Base-by-base conservation (phyloP, 2,329 filamentous ascomycete genomes). In the Juglanconis oblonga region DNA sequence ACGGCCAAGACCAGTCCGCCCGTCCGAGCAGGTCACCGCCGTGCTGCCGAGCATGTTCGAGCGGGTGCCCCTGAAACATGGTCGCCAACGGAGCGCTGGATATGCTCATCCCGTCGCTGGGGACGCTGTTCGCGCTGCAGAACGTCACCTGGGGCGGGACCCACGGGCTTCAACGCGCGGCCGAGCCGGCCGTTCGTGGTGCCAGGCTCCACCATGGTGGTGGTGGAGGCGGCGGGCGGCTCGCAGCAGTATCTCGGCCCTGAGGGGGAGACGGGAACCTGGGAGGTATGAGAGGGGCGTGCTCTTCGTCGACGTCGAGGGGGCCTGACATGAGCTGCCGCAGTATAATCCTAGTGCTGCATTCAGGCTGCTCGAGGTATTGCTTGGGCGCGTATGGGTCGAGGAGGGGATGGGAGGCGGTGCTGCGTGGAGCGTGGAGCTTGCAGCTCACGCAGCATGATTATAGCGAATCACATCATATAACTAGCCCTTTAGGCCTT, bases 121-220 rank as follows among this genome's bases (percentile, higher is more conserved):
- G 89, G n/a, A 89, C 88, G 0, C 77, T 94, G 1, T 77, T 91
- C 8, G 82, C 82, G 1, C 86, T 93, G 59, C 90, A 94, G 70
- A 92, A 92, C 75, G 91, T 93, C 85, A 92, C 89, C 0, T 94
- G 87, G 86, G 84, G 85, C 59, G 90, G 89, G 5, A 71, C 79
- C 79, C 45, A 83, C 89, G 53, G 90, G 90, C 0, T 93, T 95
- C 77, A 82, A 87, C 64, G 70, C 72, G 1, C 72, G 74, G 1
- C 90, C 90, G 0, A 70, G 70, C 1, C 80, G 85, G 55, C 84
- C 85, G 2, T 87, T 91, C 69, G 90, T 84, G 69, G 87, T 92
- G 0, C 89, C 90, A 0, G 24, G 24, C 24, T 86, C 68, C 83
- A 87, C 66, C 76, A 81, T 55, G 73, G 80, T 17, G 72, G 63